Evolutionary conservation across 306 rosid species (phyloP), one percentile per base, ranked within the genome.

Genomic region (Trifolium dubium): DNA sequence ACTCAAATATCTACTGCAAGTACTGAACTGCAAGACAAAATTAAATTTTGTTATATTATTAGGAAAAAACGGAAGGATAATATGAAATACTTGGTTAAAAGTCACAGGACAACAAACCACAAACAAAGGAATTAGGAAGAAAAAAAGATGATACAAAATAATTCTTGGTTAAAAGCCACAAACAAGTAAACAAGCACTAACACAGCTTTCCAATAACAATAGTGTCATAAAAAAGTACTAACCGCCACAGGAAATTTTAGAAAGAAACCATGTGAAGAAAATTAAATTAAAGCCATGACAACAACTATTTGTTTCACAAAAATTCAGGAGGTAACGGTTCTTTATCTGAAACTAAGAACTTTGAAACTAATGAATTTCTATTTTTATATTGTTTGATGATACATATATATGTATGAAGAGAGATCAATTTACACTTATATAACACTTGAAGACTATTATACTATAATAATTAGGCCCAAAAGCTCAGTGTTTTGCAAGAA

Each of bases 1-100:
- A 44, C 65, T 63, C 74, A 67, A 63, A 61, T 77, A 71, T 71
- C 40, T 50, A 29, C 71, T 61, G 23, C 23, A 23, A 23, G 23
- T n/a, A n/a, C n/a, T n/a, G n/a, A n/a, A n/a, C n/a, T n/a, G n/a
- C n/a, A n/a, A n/a, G n/a, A n/a, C n/a, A n/a, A n/a, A n/a, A n/a
- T n/a, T n/a, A n/a, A n/a, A n/a, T n/a, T n/a, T n/a, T n/a, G n/a
- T n/a, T n/a, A n/a, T n/a, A 23, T 56, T 10, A 13, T 18, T 15
- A 39, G 5, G 51, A 65, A 34, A 12, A 56, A 31, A 54, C 14
- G 65, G 32, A 71, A 39, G 61, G 30, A 53, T 44, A 37, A 29
- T 67, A 32, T 7, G 32, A 6, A 6, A 64, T 71, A 37, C 67
- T 59, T 28, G 69, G 58, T 28, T 69, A 69, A 61, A 69, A 32